Evolutionary conservation across 306 rosid genomes (phyloP).

Genomic region (Quercus mongolica): DNA sequence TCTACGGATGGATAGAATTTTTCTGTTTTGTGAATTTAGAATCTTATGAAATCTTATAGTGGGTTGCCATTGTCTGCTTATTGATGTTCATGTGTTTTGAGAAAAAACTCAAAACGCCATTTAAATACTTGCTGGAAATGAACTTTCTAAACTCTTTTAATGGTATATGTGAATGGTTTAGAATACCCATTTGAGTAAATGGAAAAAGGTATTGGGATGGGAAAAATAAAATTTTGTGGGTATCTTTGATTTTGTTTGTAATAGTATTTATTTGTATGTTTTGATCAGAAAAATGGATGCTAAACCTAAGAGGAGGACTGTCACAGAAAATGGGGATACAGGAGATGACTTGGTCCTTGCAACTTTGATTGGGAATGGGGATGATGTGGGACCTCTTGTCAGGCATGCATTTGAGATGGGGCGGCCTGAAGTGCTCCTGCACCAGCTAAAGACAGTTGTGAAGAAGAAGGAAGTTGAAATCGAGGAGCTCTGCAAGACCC

Average conservation of each 20-base stretch:
- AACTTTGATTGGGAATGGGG: constrained; percentile 82
- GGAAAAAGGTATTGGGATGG: neutral
- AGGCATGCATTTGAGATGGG: constrained; percentile 94
- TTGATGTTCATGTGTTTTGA: neutral
- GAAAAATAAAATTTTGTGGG: neutral
- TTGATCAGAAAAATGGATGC: constrained; percentile 47
- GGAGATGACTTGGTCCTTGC: constrained; percentile 87
- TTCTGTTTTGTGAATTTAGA: neutral
- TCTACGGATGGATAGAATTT: neutral
- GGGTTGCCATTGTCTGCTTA: neutral
- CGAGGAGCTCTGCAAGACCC: constrained; percentile 96
- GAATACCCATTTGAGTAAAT: neutral
- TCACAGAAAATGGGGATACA: constrained; percentile 61
- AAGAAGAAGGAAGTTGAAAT: constrained; percentile 86
- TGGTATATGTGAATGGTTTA: neutral
- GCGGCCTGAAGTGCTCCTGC: constrained; percentile 73
- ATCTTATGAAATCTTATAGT: neutral
- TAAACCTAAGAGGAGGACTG: constrained; percentile 52
- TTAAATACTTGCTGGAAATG: neutral
- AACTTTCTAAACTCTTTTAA: neutral
- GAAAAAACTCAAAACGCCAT: neutral
- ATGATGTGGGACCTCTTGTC: constrained; percentile 81
- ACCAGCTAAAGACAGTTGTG: constrained; percentile 73
- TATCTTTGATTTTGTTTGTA: neutral
- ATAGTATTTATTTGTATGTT: constrained; percentile 10